Conservation (phyloP, 2,329 filamentous ascomycete genomes). For the Epichloe gansuensis region DNA sequence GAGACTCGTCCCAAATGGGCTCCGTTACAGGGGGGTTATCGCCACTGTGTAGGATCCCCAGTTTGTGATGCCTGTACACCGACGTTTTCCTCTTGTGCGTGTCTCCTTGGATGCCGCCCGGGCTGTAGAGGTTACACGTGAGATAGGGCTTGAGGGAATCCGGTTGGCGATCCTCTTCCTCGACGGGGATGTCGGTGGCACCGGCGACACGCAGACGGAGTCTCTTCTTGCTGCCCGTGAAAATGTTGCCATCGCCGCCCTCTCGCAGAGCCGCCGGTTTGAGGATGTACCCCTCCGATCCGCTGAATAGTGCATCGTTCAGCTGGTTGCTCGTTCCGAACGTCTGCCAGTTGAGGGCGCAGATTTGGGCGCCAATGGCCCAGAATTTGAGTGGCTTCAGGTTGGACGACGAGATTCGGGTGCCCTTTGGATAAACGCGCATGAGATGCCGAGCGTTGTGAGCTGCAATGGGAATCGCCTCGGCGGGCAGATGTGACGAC, state of each 20-base stretch:
- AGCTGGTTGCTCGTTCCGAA: slow-evolving; percentile 54
- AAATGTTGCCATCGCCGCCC: slow-evolving; percentile 38
- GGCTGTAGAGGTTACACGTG: slow-evolving; percentile 51
- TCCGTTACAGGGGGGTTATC: slow-evolving; percentile 49
- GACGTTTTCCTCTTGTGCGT: slow-evolving; percentile 49
- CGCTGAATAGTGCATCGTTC: slow-evolving; percentile 54
- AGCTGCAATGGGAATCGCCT: slow-evolving; percentile 32
- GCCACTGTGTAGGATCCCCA: slow-evolving; percentile 41
- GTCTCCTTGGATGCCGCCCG: slow-evolving; percentile 33
- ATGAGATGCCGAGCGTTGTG: slow-evolving; percentile 57
- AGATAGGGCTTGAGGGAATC: slow-evolving; percentile 50
- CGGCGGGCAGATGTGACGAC: slow-evolving; percentile 34
- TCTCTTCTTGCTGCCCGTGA: slow-evolving; percentile 31
- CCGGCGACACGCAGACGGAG: slow-evolving; percentile 48
- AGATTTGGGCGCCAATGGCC: slow-evolving; percentile 55
- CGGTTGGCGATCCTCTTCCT: slow-evolving; percentile 31
- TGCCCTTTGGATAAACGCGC: slow-evolving; percentile 58
- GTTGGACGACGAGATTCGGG: slow-evolving; percentile 53
- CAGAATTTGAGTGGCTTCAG: slow-evolving; percentile 51
- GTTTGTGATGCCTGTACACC: slow-evolving; percentile 45
- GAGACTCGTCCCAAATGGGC: slow-evolving; percentile 51
- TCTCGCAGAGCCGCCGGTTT: slow-evolving; percentile 48
- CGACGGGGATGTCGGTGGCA: slow-evolving; percentile 47
- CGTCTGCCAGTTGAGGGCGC: slow-evolving; percentile 57
- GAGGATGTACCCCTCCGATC: slow-evolving; percentile 51